These are phyloP conservation scores for Lycium barbarum DNA, from an alignment of 257 asterid genomes.

Conservation along the genomic window DNA sequence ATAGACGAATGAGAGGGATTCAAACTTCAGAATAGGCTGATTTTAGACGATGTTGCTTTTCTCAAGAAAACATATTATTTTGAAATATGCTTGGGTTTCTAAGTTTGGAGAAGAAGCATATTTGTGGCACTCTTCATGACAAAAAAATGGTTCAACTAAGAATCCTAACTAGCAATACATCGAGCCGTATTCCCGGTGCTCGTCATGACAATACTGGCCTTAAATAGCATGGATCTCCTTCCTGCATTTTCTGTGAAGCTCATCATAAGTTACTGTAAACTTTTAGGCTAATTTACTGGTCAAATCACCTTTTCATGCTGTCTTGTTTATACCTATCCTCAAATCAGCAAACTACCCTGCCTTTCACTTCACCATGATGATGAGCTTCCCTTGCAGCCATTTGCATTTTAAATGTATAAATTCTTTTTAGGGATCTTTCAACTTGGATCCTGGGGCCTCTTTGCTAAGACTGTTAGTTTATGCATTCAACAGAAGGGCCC, in stretches of 20 bases:
- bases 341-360: neutral
- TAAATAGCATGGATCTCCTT: neutral
- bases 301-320: conserved; percentile 4
- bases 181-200: neutral
- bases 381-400: conserved; percentile 23
- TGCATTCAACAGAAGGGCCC: neutral
- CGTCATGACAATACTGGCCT: conserved; percentile 7
- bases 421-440: neutral
- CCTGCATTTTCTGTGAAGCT: neutral
- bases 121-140: conserved; percentile 12
- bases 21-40: conserved; percentile 10
- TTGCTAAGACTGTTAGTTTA: neutral
- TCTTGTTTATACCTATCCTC: neutral
- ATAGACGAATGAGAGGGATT: neutral
- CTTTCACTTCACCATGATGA: conserved; percentile 16
- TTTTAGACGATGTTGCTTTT: neutral
- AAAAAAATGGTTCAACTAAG: conserved; percentile 22
- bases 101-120: neutral
- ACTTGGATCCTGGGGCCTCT: neutral
- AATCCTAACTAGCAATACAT: neutral
- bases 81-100: neutral
- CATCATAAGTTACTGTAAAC: neutral
- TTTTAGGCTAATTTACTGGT: neutral
- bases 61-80: neutral
- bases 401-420: neutral